These are phyloP conservation scores for Eucalyptus marginata DNA, from an alignment of 345 rosid genomes.

Conservation along the genomic window DNA sequence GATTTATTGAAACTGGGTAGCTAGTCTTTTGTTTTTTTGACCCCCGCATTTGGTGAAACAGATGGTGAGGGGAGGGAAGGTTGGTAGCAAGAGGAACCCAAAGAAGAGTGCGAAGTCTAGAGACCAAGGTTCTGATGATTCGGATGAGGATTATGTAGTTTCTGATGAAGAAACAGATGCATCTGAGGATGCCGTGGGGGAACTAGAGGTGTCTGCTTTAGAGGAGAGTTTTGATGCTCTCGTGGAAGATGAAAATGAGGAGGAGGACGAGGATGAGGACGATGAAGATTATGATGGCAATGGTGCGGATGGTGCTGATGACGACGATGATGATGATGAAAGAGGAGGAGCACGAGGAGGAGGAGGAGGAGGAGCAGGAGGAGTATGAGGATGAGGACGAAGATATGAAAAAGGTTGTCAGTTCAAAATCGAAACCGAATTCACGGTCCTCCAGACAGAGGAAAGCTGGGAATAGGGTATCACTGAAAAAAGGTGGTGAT, in stretches of 20 bases:
- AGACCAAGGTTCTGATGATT: conserved; percentile 69
- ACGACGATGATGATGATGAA: not conserved
- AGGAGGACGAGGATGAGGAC: conserved; percentile 13
- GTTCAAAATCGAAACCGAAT: not conserved
- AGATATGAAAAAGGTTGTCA: conserved; percentile 32
- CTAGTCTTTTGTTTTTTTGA: not conserved
- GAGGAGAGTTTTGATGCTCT: conserved; percentile 41
- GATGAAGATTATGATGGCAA: conserved; percentile 12
- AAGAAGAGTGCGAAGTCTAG: conserved; percentile 37
- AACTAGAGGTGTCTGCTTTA: conserved; percentile 41
- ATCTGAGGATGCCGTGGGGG: conserved; percentile 54
- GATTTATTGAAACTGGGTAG: conserved; percentile 9
- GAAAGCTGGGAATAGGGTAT: not conserved
- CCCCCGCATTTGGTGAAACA: conserved; percentile 6
- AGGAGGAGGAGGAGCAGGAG: conserved; percentile 7
- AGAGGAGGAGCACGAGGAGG: conserved; percentile 32
- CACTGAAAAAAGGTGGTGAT: not conserved
- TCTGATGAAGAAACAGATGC: conserved; percentile 57
- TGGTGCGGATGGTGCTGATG: conserved; percentile 11
- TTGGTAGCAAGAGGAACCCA: conserved; percentile 27
- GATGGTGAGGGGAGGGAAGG: conserved; percentile 84
- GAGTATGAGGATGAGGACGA: conserved; percentile 50
- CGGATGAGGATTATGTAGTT: conserved; percentile 95
- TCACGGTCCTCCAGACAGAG: not conserved
- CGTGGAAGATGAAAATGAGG: conserved; percentile 9